Evolutionary conservation across 495 filamentous ascomycete genomes (phyloP).

Genomic region (Hypoxylon trugodes): DNA sequence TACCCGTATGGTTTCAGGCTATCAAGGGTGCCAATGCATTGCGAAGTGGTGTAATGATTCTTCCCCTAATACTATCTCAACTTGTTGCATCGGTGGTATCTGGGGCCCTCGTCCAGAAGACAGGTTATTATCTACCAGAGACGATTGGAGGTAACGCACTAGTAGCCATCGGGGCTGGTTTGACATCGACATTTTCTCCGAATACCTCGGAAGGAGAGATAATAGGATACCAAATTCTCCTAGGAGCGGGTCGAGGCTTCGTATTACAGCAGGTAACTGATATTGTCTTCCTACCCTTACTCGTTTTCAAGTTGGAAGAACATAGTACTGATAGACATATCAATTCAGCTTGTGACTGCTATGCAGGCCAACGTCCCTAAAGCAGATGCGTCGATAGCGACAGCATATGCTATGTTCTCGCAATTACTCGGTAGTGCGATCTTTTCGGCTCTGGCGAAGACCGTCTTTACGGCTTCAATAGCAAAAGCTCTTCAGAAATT

Average conservation of each 20-base stretch:
- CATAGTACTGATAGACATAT: neutral
- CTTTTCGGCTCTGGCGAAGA: conserved; percentile 55
- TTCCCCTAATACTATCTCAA: conserved; percentile 63
- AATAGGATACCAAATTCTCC: conserved; percentile 68
- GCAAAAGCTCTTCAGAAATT: conserved; percentile 20
- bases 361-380: conserved; percentile 59
- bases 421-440: conserved; percentile 61
- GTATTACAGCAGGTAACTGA: conserved; percentile 56
- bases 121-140: conserved; percentile 63
- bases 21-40: conserved; percentile 57
- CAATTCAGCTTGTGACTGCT: conserved; percentile 56
- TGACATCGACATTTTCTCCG: conserved; percentile 59
- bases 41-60: conserved; percentile 59
- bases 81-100: conserved; percentile 55
- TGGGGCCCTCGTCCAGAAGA: conserved; percentile 49
- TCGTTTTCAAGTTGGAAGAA: neutral
- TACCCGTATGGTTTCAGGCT: conserved; percentile 75
- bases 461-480: conserved; percentile 57
- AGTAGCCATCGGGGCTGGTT: conserved; percentile 61
- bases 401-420: conserved; percentile 59
- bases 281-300: too few species aligned
- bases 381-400: conserved; percentile 58
- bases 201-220: conserved; percentile 56
- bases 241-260: conserved; percentile 59
- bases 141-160: conserved; percentile 62